phyloP scores from a whole-genome alignment of 2,329 filamentous ascomycete species.

The Clonostachys byssicola region DNA sequence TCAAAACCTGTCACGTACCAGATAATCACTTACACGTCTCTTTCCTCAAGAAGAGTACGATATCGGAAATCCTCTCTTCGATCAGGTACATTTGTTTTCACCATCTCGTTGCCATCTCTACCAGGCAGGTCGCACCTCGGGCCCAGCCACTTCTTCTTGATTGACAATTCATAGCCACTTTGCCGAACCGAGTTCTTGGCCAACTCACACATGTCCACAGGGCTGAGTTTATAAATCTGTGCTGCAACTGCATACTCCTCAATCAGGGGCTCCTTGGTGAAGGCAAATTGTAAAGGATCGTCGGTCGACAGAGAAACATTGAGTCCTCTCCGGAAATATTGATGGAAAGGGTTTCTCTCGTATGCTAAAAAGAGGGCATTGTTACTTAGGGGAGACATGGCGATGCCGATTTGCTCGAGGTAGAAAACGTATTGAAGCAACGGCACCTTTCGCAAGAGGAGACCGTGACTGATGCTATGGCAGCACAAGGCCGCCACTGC shows the following conservation, averaged over 20 bases:
- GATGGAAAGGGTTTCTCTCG: conserved; percentile 92
- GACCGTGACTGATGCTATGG: conserved; percentile 94
- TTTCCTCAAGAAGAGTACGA: conserved; percentile 79
- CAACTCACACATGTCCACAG: conserved; percentile 97
- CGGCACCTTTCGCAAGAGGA: conserved; percentile 89
- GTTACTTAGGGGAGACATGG: conserved; percentile 98
- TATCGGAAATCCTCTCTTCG: conserved; percentile 86
- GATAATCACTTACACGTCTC: conserved; percentile 63
- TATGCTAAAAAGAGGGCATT: conserved; percentile 96
- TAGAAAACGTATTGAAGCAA: conserved; percentile 97
- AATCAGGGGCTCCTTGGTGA: conserved; percentile 96
- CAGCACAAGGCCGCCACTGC: conserved; percentile 88
- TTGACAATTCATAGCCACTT: conserved; percentile 82
- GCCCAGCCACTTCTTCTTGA: conserved; percentile 93
- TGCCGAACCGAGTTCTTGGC: conserved; percentile 95
- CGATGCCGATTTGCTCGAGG: conserved; percentile 94
- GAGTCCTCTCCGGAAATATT: conserved; percentile 90
- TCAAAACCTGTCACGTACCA: too few species aligned
- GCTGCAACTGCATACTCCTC: conserved; percentile 98
- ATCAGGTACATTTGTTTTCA: conserved; percentile 94
- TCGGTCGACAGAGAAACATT: conserved; percentile 97
- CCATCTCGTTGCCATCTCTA: conserved; percentile 82
- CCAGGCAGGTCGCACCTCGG: conserved; percentile 73
- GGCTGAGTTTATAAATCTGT: conserved; percentile 95
- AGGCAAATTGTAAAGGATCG: conserved; percentile 95